These are phyloP conservation scores for Monosporascus sp. DNA, from an alignment of 2,329 filamentous ascomycete genomes.

Conservation along the genomic window DNA sequence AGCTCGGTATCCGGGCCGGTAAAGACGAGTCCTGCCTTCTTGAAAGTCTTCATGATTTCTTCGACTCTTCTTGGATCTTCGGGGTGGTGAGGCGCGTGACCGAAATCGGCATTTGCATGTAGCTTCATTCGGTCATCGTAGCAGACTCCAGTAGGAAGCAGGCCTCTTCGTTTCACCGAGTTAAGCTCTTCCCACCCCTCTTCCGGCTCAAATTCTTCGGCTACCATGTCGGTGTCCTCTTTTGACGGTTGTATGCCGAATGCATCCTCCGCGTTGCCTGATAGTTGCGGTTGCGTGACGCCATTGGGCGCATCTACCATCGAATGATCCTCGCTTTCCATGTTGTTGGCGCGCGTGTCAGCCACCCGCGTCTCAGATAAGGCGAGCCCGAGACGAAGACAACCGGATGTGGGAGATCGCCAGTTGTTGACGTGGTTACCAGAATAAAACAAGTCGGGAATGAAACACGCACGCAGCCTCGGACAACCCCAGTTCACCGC, in stretches of 20 bases:
- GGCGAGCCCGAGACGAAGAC: slow-evolving; percentile 7
- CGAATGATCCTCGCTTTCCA: slow-evolving; percentile 39
- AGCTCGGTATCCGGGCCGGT: slow-evolving; percentile 51
- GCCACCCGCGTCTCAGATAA: slow-evolving; percentile 2
- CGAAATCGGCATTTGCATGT: slow-evolving; percentile 79
- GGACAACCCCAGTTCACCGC: too few relatives aligned
- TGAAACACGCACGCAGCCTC: too few relatives aligned
- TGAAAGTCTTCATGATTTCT: slow-evolving; percentile 86
- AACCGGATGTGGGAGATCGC: not conserved
- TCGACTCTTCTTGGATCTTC: slow-evolving; percentile 92
- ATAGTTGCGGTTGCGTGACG: slow-evolving; percentile 28
- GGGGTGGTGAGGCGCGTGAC: slow-evolving; percentile 73
- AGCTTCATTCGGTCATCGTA: slow-evolving; percentile 96
- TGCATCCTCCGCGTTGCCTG: slow-evolving; percentile 11
- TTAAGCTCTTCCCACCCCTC: slow-evolving; percentile 32
- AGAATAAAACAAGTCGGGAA: not conserved
- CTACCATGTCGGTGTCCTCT: slow-evolving; percentile 29
- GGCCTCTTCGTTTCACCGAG: slow-evolving; percentile 36
- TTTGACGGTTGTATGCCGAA: slow-evolving; percentile 21
- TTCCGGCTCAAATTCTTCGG: slow-evolving; percentile 20
- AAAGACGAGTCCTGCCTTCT: slow-evolving; percentile 71
- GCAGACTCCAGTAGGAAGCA: slow-evolving; percentile 69
- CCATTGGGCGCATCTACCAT: slow-evolving; percentile 38
- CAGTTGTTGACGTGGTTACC: not conserved
- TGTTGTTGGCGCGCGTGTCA: slow-evolving; percentile 10